phyloP scores from a whole-genome alignment of 1,139 yeast species.

The Wickerhamiella infanticola region DNA sequence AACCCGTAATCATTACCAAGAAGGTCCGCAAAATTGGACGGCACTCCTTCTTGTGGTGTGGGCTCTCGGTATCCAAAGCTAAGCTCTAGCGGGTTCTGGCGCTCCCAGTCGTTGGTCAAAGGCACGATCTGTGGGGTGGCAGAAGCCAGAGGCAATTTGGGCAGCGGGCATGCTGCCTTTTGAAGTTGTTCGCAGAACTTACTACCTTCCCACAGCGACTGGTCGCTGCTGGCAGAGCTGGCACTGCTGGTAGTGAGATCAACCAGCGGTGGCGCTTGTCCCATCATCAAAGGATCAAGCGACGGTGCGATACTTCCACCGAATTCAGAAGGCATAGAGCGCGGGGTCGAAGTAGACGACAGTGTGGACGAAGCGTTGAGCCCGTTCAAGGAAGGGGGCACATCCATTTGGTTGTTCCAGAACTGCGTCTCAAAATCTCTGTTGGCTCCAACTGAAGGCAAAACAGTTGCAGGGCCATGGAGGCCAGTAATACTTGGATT shows the following conservation, averaged over 20 bases:
- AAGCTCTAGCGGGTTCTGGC: background rate
- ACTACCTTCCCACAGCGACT: slow-evolving; percentile 11
- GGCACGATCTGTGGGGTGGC: slow-evolving; percentile 10
- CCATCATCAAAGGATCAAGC: too few relatives aligned
- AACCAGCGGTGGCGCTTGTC: background rate
- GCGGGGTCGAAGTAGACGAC: background rate
- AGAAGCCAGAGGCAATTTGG: background rate
- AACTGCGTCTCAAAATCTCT: background rate
- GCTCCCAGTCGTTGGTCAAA: slow-evolving; percentile 10
- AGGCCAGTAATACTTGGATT: background rate
- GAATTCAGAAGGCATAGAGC: background rate
- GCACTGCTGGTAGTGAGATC: background rate
- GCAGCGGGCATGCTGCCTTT: background rate
- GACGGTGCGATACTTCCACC: background rate
- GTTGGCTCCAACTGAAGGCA: background rate
- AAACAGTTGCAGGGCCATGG: slow-evolving; percentile 1
- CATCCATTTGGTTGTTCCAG: background rate
- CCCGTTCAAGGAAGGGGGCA: background rate
- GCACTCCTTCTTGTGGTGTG: slow-evolving; percentile 16
- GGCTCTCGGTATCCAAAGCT: slow-evolving; percentile 5
- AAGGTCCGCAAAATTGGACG: slow-evolving; percentile 23
- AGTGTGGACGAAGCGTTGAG: too few relatives aligned
- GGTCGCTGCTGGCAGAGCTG: background rate
- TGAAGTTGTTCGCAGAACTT: slow-evolving; percentile 57
- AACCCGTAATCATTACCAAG: slow-evolving; percentile 46